Conservation (phyloP, 257 asterid genomes). For the Nicotiana knightiana region DNA sequence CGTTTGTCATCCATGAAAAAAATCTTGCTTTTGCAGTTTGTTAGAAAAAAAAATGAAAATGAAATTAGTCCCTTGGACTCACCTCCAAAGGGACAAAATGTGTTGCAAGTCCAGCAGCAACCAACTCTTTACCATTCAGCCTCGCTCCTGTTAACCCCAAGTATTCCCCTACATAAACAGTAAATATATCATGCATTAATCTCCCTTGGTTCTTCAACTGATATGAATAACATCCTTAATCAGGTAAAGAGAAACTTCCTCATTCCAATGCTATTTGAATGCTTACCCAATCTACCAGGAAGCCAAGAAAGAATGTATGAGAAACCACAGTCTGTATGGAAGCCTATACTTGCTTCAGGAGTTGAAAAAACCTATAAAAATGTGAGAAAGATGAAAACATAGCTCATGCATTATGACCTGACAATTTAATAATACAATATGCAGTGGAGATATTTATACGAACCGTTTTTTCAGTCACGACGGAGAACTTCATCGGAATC, state of each 20-base stretch:
- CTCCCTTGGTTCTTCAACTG: not conserved
- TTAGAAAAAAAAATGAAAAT: not conserved
- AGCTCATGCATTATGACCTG: not conserved
- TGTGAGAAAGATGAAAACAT: not conserved
- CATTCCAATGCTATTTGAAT: not conserved
- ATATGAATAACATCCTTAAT: not conserved
- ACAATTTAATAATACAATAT: not conserved
- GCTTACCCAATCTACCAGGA: slow-evolving; percentile 77
- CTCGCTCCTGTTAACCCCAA: slow-evolving; percentile 87
- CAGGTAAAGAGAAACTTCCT: not conserved
- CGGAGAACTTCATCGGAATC: slow-evolving; percentile 89
- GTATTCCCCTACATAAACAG: slow-evolving; percentile 59
- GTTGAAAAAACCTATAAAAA: slow-evolving; percentile 69
- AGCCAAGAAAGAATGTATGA: slow-evolving; percentile 75
- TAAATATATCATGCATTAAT: not conserved
- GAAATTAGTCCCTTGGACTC: not conserved
- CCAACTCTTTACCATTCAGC: slow-evolving; percentile 75
- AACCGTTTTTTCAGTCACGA: slow-evolving; percentile 89
- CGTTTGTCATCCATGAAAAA: not conserved
- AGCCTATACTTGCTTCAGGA: slow-evolving; percentile 95
- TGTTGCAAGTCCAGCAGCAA: slow-evolving; percentile 85
- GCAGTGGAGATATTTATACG: slow-evolving; percentile 16
- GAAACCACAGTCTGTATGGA: slow-evolving; percentile 91
- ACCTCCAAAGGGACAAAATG: slow-evolving; percentile 91
- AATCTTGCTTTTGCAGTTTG: not conserved